These are phyloP conservation scores for Lithohypha guttulata DNA, from an alignment of 2,329 filamentous ascomycete genomes.

Conservation along the genomic window DNA sequence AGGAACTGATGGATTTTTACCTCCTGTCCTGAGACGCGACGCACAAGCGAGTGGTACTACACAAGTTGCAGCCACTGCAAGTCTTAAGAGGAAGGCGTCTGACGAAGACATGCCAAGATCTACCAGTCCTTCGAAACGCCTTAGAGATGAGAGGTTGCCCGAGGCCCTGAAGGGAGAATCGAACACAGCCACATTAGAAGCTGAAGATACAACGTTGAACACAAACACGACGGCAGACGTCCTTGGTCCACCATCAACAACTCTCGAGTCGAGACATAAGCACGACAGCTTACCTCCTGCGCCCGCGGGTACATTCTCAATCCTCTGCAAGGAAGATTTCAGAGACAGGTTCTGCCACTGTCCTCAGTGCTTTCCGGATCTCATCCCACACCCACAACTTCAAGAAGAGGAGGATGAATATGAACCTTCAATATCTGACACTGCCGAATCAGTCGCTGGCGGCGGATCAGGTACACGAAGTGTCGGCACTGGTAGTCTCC, in stretches of 20 bases:
- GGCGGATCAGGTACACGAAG: conserved; percentile 29
- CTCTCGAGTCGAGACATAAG: conserved; percentile 41
- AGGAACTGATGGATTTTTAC: conserved; percentile 65
- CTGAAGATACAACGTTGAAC: conserved; percentile 40
- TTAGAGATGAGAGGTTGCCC: conserved; percentile 47
- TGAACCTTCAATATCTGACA: conserved; percentile 73
- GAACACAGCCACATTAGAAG: conserved; percentile 17
- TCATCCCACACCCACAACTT: conserved; percentile 64
- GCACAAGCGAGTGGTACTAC: neutral
- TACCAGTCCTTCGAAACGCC: conserved; percentile 45
- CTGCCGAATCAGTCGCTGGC: conserved; percentile 30
- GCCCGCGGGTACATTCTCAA: conserved; percentile 55
- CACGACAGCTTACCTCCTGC: conserved; percentile 46
- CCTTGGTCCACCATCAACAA: conserved; percentile 12
- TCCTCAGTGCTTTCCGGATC: conserved; percentile 61
- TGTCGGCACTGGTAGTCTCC: conserved; percentile 68
- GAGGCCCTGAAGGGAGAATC: conserved; percentile 14
- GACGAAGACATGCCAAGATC: conserved; percentile 14
- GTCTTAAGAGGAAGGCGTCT: conserved; percentile 36
- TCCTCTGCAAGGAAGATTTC: conserved; percentile 74
- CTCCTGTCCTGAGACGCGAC: conserved; percentile 50
- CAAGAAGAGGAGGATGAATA: conserved; percentile 92
- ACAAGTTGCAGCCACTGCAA: neutral
- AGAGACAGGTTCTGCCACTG: conserved; percentile 76
- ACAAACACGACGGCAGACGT: conserved; percentile 13